Evolutionary conservation across 805 yeast genomes (phyloP), one percentile per base, ranked within the genome.

Genomic region (Starmerella floris): DNA sequence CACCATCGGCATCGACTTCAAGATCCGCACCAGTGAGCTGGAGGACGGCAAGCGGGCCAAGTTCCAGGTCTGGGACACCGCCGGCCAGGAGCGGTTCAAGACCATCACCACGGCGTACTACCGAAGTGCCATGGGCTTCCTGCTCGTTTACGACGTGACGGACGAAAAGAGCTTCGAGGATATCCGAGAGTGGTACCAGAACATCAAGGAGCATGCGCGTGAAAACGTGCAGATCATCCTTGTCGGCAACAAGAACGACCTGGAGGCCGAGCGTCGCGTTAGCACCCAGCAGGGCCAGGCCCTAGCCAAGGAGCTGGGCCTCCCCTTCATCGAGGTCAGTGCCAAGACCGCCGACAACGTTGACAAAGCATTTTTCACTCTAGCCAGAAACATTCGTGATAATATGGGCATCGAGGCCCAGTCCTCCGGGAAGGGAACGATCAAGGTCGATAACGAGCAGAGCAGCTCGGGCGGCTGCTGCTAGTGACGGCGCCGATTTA

Each of bases 21-120:
- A 91, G 68, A 88, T 91, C 61, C 80, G 95, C 65, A 87, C 95
- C 23, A 83, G 87, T 53, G 96, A 88, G 55, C 73, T 87, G 51
- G 36, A 33, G 26, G 88, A 88, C 50, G 95, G 95, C 41, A 82
- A 83, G 64, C 80, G 80, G 51, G 82, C 91, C 64, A 91, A 91
- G 66, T 73, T 88, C 60, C 98, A 91, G 63, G 82, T 88, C 35
- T 88, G 98, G 98, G 98, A 88, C 62, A 88, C 98, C 45, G 98
- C 98, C 17, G 98, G 98, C 40, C 98, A 88, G 69, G 98, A 88
- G 66, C 72, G 97, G 55, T 88, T 88, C 69, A 79, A 95, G 71
- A 91, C 97, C 39, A 91, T 88, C 67, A 88, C 98, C 16, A 84
- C 96, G 3, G 88, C 96, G 15, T 91, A 91, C 67, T 91, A 91